These are phyloP conservation scores for Aspergillus sergii DNA, from an alignment of 2,329 filamentous ascomycete species.

Conservation along the genomic window DNA sequence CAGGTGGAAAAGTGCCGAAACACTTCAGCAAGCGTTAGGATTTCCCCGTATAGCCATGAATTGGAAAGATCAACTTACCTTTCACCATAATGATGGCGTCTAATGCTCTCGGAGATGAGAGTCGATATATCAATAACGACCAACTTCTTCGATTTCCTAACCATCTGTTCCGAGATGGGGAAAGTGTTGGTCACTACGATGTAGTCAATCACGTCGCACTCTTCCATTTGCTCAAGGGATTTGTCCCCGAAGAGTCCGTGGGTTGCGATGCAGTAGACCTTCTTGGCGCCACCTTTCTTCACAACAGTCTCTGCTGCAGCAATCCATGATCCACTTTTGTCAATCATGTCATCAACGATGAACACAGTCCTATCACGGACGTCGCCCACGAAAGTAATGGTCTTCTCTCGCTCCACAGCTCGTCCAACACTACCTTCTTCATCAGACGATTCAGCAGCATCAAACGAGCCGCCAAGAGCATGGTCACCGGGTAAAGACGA, in stretches of 20 bases:
- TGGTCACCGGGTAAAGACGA: conserved; percentile 71
- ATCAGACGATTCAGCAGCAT: conserved; percentile 87
- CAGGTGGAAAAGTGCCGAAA: conserved; percentile 64
- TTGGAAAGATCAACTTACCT: conserved; percentile 63
- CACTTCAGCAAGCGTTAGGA: conserved; percentile 38
- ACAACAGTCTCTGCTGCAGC: conserved; percentile 95
- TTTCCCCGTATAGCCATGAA: conserved; percentile 18
- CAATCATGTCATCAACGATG: conserved; percentile 98
- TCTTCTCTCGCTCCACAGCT: conserved; percentile 81
- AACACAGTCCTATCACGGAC: conserved; percentile 86
- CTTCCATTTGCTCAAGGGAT: conserved; percentile 84
- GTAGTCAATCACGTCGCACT: conserved; percentile 88
- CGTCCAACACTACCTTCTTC: conserved; percentile 63
- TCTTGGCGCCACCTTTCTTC: conserved; percentile 86
- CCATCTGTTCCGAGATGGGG: conserved; percentile 77
- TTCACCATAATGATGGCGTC: conserved; percentile 95
- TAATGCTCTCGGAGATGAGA: conserved; percentile 86
- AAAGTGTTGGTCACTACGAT: conserved; percentile 98
- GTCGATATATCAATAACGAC: conserved; percentile 87
- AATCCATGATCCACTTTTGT: conserved; percentile 96
- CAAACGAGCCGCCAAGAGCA: conserved; percentile 79
- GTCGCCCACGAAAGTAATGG: conserved; percentile 96
- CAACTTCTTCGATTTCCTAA: conserved; percentile 75
- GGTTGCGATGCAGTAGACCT: conserved; percentile 96
- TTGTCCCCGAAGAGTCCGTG: conserved; percentile 93